Evolutionary conservation across 495 filamentous ascomycete genomes (phyloP), one percentile per base, ranked within the genome.

Genomic region (Elasticomyces elasticus): DNA sequence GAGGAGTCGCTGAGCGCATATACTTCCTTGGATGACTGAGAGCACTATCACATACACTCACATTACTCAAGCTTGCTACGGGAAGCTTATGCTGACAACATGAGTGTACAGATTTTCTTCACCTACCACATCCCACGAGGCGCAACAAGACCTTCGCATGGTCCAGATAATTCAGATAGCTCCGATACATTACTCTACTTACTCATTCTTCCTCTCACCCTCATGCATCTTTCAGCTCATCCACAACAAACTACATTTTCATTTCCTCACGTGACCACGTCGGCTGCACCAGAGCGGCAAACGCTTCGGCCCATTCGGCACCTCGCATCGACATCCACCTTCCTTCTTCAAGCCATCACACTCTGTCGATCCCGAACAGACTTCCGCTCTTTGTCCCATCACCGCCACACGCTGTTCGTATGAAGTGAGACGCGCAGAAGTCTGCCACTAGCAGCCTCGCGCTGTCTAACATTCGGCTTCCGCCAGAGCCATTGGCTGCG

Each of bases 21-120:
- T 58, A 66, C 78, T 81, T 79, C 77, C 76, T 81, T 81, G 78
- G 79, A 81, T 81, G 79, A 81, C 76, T 80, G 74, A 82, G 19
- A 23, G 20, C 42, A 45, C 42, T 5, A 45, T 15, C 2, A 15
- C 42, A 45, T 5, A 7, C 42, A 43, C 25, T 45, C 15, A 19
- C 25, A 15, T 10, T 5, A 45, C 17, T 40, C 35, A 17, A 5
- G 19, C 35, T 5, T 40, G 19, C 2, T 17, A 40, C 35, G 5
- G 35, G 2, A 5, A 17, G 19, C 15, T 3, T 40, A 17, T n/a
- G 35, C 35, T 40, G 35, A 40, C 35, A 3, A 15, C 13, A 12
- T 40, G 2, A 5, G 12, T 40, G 15, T 17, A 40, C 35, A 40
- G 35, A 17, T 40, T 33, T 17, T 40, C 35, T 12, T 5, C 19